Evolutionary conservation across 73 alveolate species (phyloP), one percentile per base, ranked within the genome.

Genomic region (Tetrahymena borealis): DNA sequence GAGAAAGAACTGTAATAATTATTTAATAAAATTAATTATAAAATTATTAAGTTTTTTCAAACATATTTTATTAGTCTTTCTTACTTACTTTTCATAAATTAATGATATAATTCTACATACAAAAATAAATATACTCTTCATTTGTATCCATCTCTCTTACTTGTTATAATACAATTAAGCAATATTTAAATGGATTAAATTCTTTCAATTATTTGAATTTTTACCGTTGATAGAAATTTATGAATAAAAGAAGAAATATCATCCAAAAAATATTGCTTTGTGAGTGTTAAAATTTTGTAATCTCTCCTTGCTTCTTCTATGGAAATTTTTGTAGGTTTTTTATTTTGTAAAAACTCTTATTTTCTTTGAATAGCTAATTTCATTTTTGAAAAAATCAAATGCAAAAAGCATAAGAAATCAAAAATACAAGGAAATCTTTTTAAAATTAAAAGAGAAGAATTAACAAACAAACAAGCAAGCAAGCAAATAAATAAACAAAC

Each of bases 181-280:
- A n/a, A n/a, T n/a, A n/a, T n/a, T n/a, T n/a, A n/a, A n/a, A n/a
- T n/a, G n/a, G n/a, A n/a, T n/a, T n/a, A n/a, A n/a, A n/a, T n/a
- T n/a, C 28, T 32, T 60, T 60, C 28, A n/a, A 60, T 32, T 24
- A 60, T 60, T 60, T 60, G 85, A 60, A 60, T 60, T 60, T 60
- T 60, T 60, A 60, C 85, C 85, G 85, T 60, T 60, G 85, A 60
- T 60, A 60, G n/a, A n/a, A n/a, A n/a, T n/a, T n/a, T n/a, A n/a
- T n/a, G n/a, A n/a, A n/a, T n/a, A n/a, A n/a, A n/a, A n/a, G n/a
- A n/a, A n/a, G n/a, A n/a, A n/a, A n/a, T n/a, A n/a, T n/a, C n/a
- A n/a, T n/a, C n/a, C n/a, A n/a, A n/a, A n/a, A n/a, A n/a, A n/a
- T n/a, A n/a, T n/a, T n/a, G n/a, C n/a, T n/a, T n/a, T n/a, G n/a